These are phyloP conservation scores for Aspergillus sp. DNA, from an alignment of 2,329 filamentous ascomycete genomes.

Conservation along the genomic window DNA sequence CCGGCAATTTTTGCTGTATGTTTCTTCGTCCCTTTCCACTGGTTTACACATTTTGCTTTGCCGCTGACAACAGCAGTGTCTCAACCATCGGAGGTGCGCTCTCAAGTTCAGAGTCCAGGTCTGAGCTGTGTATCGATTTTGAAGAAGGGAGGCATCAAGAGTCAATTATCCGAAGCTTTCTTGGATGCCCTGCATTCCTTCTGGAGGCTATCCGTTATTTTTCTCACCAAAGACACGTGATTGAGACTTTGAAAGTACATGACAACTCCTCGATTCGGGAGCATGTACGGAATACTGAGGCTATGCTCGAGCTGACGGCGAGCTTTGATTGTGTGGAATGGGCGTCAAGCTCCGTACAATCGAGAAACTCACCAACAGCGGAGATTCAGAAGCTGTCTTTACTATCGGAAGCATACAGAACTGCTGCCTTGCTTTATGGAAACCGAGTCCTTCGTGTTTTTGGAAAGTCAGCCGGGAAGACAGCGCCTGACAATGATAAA, in stretches of 20 bases:
- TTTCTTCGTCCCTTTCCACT: neutral
- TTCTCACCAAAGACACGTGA: conserved; percentile 7
- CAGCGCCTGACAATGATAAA: neutral
- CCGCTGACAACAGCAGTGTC: neutral
- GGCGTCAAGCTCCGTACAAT: neutral
- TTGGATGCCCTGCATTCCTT: conserved; percentile 14
- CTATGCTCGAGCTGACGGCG: conserved; percentile 1
- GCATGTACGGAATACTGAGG: neutral
- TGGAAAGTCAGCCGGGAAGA: neutral
- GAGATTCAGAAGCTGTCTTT: neutral
- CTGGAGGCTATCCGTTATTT: conserved; percentile 11
- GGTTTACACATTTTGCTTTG: neutral
- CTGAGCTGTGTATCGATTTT: neutral
- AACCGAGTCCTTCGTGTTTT: conserved; percentile 9
- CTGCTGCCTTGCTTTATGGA: conserved; percentile 15
- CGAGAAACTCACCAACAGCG: neutral
- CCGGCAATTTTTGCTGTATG: conserved; percentile 7
- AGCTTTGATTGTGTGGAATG: conserved; percentile 3
- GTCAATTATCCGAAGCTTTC: conserved; percentile 3
- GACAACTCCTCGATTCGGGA: neutral
- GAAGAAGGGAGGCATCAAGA: conserved; percentile 4
- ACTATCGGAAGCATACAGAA: conserved; percentile 13
- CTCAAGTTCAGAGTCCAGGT: neutral
- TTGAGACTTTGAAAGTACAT: neutral
- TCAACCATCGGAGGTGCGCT: neutral